Percentiles rank a stretch among this genome's conserved stretches.
These are phyloP conservation scores for Xerocomellus intermedius DNA, from an alignment of 768 basidiomycete species.

Conservation along the genomic window DNA sequence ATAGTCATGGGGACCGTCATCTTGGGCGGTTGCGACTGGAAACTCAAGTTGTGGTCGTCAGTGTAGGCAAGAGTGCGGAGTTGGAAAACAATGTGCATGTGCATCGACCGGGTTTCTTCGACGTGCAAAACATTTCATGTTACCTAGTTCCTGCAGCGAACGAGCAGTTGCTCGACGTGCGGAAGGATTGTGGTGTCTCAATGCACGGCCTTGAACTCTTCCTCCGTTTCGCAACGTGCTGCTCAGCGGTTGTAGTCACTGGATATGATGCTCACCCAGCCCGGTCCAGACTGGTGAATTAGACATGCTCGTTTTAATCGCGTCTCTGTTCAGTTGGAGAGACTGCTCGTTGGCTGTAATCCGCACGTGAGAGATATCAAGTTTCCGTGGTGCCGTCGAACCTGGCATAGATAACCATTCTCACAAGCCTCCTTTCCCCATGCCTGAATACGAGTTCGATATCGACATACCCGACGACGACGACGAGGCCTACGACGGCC, in stretches of 20 bases:
- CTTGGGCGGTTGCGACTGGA: not conserved
- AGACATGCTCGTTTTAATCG: no score
- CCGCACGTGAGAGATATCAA: not conserved
- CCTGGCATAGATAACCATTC: constrained; percentile 5
- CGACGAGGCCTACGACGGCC: constrained; percentile 31
- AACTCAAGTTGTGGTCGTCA: not conserved
- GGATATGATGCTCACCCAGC: no score
- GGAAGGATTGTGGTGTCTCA: no score
- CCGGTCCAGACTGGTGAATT: no score
- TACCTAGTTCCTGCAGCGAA: not conserved
- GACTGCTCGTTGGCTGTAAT: no score
- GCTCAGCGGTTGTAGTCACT: no score
- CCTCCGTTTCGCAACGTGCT: not conserved
- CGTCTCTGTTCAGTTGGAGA: no score
- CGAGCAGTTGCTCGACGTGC: not conserved
- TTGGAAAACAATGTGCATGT: constrained; percentile 18
- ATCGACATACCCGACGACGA: constrained; percentile 23
- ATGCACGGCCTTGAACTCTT: not conserved
- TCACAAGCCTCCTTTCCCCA: constrained; percentile 3
- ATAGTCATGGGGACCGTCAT: constrained; percentile 56
- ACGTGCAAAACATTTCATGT: not conserved
- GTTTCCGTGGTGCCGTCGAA: not conserved
- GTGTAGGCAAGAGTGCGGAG: constrained; percentile 20
- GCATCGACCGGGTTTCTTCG: not conserved
- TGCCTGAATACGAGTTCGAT: constrained; percentile 24